Evolutionary conservation across 2,329 filamentous ascomycete genomes (phyloP), one percentile per base, ranked within the genome.

Genomic region (Fusarium sp.): DNA sequence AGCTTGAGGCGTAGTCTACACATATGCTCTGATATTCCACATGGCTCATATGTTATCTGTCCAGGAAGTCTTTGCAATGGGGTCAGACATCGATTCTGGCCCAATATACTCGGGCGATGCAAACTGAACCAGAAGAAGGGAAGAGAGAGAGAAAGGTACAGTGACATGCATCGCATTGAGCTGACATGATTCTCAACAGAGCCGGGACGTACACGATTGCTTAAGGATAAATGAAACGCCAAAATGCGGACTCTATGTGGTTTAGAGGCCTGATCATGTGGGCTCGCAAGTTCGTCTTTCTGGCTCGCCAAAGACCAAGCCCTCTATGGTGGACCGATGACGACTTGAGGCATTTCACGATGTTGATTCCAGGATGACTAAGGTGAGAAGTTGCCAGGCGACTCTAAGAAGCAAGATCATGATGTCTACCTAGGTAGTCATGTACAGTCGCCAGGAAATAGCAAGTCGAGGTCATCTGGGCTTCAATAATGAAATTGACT

Each of bases 1-100:
- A 38, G 43, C 31, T 52, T 43, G 38, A 29, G 29, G 46, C 37
- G 29, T 35, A 23, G 31, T n/a, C n/a, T n/a, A n/a, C n/a, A 51
- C 35, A 59, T 48, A 68, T 68, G 67, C 63, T 67, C 61, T 57
- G 67, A 68, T 66, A 50, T 64, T 65, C 19, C 38, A 42, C 36
- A 41, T 44, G 48, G 43, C 49, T 35, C 53, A 58, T 43, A 44
- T 27, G 48, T 42, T 35, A 38, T 43, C 35, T 39, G 15, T 19
- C 29, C n/a, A 31, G 36, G 25, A 11, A 17, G 21, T 29, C 19
- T 19, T 21, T 29, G 35, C 17, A 31, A 52, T 46, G 25, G 29
- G 9, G 42, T 38, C 39, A 49, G 38, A 17, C 42, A 60, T 27
- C 14, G 14, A 33, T 48, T 51, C 19, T 44, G 43, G 49, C 35